Evolutionary conservation across 1,139 yeast species (phyloP), one percentile per base, ranked within the genome.

Genomic region (Casaregolazyma lundiana): DNA sequence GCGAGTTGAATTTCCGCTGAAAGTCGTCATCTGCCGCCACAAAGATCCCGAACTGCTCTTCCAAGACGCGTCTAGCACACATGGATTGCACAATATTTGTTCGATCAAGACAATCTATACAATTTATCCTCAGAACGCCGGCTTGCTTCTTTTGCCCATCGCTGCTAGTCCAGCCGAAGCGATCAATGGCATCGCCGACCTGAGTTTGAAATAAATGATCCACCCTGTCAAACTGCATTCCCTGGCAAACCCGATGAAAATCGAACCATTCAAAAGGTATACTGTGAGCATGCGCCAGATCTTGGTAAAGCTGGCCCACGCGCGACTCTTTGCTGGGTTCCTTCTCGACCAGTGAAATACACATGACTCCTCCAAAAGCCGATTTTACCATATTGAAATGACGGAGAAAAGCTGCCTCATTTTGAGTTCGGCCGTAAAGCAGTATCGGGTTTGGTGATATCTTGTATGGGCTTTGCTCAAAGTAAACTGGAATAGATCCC

Each of bases 401-500:
- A 18, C 47, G 47, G 4, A 47, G 40, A 43, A 70, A 64, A 1
- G 61, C 62, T 2, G 50, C 53, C 8, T 47, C 43, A 19, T 63
- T 63, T 26, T 66, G 66, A 7, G 60, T 59, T 4, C 54, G 41
- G 1, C 58, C 45, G 46, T 69, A 58, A 8, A 64, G 60, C 5
- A 69, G 50, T 24, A 53, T 60, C 0, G 76, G 76, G 2, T 63
- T 55, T 0, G 76, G 75, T 44, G 68, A 70, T 50, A 81, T 66
- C 49, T 73, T 74, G 36, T 73, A 65, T 1, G 77, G 72, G 49
- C 78, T 73, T 53, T 76, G 78, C 4, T 63, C 54, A 57, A 81
- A 77, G 58, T 77, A 81, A 1, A 75, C 57, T 0, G 87, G 86
- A 17, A 71, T 65, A 0, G 76, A 71, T 0, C 76, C 75, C 41